Conservation (phyloP, 352 stramenopile species). For the Phytopythium cucurbitacearum region DNA sequence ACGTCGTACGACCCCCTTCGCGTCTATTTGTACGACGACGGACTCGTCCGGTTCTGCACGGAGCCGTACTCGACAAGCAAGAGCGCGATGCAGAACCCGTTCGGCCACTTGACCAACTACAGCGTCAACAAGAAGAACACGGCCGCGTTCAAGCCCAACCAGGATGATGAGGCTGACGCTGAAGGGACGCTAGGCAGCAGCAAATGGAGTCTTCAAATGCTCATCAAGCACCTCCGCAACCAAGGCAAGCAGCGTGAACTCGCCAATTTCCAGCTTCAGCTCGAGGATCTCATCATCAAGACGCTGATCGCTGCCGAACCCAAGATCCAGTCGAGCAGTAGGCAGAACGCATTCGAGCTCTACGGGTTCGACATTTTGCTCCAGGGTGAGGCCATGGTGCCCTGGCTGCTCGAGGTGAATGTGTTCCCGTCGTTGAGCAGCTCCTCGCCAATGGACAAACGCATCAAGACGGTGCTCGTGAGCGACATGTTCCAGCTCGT, state of each 20-base stretch:
- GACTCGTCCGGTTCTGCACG: conserved; percentile 86
- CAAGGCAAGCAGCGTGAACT: conserved; percentile 38
- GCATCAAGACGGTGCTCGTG: conserved; percentile 88
- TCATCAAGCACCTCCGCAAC: conserved; percentile 42
- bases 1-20: conserved; percentile 83
- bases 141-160: conserved; percentile 62
- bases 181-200: conserved; percentile 34
- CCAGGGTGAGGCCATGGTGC: conserved; percentile 62
- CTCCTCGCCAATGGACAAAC: conserved; percentile 82
- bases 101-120: conserved; percentile 92
- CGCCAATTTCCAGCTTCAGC: conserved; percentile 25
- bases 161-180: conserved; percentile 41
- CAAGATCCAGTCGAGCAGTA: conserved; percentile 35
- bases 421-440: conserved; percentile 87
- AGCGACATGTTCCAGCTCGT: conserved; percentile 85
- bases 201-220: conserved; percentile 79
- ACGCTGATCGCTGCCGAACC: conserved; percentile 85
- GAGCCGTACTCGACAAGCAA: conserved; percentile 69
- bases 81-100: conserved; percentile 71
- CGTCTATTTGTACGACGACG: conserved; percentile 84
- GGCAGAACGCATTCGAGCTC: conserved; percentile 74
- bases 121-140: conserved; percentile 90
- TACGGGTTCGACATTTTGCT: conserved; percentile 89
- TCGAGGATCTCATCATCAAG: conserved; percentile 87
- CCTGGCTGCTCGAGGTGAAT: conserved; percentile 90